phyloP scores from a whole-genome alignment of 345 rosid genomes.

The Camelina sativa region DNA sequence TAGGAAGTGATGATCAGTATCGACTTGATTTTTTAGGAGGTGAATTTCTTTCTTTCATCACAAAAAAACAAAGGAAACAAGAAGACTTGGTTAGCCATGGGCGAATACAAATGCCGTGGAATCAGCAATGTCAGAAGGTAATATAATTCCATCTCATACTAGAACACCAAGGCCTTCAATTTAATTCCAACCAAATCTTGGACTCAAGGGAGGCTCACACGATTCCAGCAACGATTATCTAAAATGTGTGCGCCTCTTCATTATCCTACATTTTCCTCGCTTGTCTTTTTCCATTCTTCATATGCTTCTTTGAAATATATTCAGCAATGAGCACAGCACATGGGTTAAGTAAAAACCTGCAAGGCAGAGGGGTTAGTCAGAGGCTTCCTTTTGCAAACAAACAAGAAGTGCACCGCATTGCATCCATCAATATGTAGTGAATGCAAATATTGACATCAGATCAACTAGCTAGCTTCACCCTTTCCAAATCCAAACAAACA shows the following conservation, averaged over 20 bases:
- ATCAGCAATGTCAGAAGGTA: conserved; percentile 23
- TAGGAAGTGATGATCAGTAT: neutral
- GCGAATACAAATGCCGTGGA: conserved; percentile 7
- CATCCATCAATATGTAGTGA: neutral
- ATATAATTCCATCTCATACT: conserved; percentile 38
- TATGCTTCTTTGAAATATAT: conserved; percentile 24
- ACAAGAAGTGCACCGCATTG: conserved; percentile 12
- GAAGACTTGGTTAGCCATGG: conserved; percentile 20
- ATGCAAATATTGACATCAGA: neutral
- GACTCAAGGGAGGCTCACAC: conserved; percentile 18
- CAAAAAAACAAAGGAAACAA: neutral
- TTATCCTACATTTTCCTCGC: conserved; percentile 10
- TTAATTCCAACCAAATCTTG: conserved; percentile 18
- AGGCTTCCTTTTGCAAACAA: neutral
- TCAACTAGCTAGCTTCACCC: conserved; percentile 20
- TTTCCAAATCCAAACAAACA: conserved; percentile 6
- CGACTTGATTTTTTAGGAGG: neutral
- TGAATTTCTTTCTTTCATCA: neutral
- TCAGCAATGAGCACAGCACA: conserved; percentile 23
- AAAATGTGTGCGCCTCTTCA: conserved; percentile 20
- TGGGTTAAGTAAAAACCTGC: conserved; percentile 11
- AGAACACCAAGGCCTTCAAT: conserved; percentile 27
- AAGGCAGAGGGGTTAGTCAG: conserved; percentile 12
- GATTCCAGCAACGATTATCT: conserved; percentile 11
- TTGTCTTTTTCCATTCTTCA: conserved; percentile 2